Conservation (phyloP, 192 early-diverging fungal species). For the Backusella australiensis region DNA sequence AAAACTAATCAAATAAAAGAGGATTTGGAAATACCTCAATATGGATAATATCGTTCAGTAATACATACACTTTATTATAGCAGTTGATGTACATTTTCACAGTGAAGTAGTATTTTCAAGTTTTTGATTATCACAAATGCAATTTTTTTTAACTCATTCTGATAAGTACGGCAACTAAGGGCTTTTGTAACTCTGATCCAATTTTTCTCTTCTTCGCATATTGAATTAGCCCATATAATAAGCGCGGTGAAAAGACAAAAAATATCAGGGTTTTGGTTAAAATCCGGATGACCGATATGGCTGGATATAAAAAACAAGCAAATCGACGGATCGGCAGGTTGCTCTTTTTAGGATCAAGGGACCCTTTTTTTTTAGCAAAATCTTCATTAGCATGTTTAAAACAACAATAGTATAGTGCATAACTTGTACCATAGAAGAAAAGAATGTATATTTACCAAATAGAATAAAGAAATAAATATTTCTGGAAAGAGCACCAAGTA, state of each 20-base stretch:
- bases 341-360: not conserved
- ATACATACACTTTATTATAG: too few relatives aligned
- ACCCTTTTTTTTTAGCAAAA: not conserved
- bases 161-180: too few relatives aligned
- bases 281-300: not conserved
- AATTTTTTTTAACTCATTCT: too few relatives aligned
- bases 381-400: not conserved
- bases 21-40: too few relatives aligned
- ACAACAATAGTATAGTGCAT: not conserved
- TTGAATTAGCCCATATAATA: not conserved
- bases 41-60: too few relatives aligned
- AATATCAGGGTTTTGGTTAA: not conserved
- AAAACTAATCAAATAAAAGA: too few relatives aligned
- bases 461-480: not conserved
- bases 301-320: not conserved
- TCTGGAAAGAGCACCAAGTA: not conserved
- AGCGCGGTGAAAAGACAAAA: not conserved
- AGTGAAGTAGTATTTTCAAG: too few relatives aligned
- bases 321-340: not conserved
- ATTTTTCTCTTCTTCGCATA: too few relatives aligned
- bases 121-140: too few relatives aligned
- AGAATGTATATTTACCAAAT: not conserved
- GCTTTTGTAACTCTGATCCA: too few relatives aligned
- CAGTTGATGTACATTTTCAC: too few relatives aligned
- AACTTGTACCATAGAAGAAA: not conserved